phyloP scores from a whole-genome alignment of 176 grass and related monocot species.

The Echinochloa phyllopogon region DNA sequence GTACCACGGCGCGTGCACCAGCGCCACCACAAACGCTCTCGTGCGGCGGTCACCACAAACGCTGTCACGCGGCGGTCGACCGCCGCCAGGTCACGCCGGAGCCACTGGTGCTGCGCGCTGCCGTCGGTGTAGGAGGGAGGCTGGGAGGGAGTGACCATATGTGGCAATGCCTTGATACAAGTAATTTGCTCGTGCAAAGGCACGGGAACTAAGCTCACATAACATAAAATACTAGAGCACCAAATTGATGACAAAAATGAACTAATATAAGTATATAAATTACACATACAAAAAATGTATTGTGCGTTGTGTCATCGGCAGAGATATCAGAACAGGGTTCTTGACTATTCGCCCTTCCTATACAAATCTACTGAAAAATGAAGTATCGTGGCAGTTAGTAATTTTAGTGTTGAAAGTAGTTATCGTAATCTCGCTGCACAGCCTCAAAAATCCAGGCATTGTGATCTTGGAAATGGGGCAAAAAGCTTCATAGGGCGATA shows the following conservation, averaged over 20 bases:
- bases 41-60: conserved; percentile 23
- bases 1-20: conserved; percentile 86
- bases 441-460: conserved; percentile 18
- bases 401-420: not conserved
- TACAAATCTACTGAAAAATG: conserved; percentile 43
- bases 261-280: not conserved
- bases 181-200: not conserved
- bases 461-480: not conserved
- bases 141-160: too few species aligned
- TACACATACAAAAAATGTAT: conserved; percentile 8
- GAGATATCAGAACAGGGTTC: not conserved
- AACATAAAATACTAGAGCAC: not conserved
- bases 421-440: conserved; percentile 12
- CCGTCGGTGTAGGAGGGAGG: too few species aligned
- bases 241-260: conserved; percentile 19
- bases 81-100: too few species aligned
- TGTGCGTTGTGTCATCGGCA: not conserved
- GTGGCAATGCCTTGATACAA: not conserved
- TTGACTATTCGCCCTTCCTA: conserved; percentile 19
- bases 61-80: not conserved
- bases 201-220: not conserved
- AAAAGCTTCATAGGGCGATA: not conserved
- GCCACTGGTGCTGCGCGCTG: too few species aligned
- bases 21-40: conserved; percentile 48
- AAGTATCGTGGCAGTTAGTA: conserved; percentile 10